A percentile compares a stretch with the other conserved stretches of the same genome.
These are phyloP conservation scores for Penicillium ucsense DNA, from an alignment of 495 filamentous ascomycete species.

Conservation along the genomic window DNA sequence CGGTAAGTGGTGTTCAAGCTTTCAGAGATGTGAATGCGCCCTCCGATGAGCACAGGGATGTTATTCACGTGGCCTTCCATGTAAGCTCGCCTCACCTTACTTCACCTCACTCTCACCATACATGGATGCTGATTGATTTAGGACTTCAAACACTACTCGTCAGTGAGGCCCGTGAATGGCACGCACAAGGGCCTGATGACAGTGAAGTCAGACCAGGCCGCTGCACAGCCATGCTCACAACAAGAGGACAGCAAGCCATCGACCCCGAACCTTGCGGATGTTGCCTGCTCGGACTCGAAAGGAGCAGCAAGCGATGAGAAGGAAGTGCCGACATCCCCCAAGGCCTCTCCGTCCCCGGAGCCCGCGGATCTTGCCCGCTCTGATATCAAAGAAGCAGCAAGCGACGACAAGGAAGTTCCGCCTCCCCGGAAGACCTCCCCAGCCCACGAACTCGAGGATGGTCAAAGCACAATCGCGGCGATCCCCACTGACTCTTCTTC, in stretches of 20 bases:
- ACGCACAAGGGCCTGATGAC: conserved; percentile 42
- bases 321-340: not conserved
- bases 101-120: not conserved
- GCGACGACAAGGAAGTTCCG: too few species aligned
- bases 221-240: conserved; percentile 30
- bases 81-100: conserved; percentile 33
- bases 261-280: too few species aligned
- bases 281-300: not conserved
- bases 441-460: conserved; percentile 7
- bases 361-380: too few species aligned
- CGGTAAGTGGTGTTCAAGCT: conserved; percentile 33
- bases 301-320: not conserved
- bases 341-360: too few species aligned
- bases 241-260: conserved; percentile 10
- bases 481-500: conserved; percentile 6
- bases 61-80: conserved; percentile 62
- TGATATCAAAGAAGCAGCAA: too few species aligned
- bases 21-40: conserved; percentile 40
- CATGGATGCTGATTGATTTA: not conserved
- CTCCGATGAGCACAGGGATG: conserved; percentile 30
- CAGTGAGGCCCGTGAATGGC: conserved; percentile 53
- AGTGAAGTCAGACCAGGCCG: not conserved
- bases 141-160: conserved; percentile 65
- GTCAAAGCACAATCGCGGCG: conserved; percentile 8
- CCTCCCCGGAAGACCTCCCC: too few species aligned